phyloP scores from a whole-genome alignment of 257 asterid genomes.

The Craterostigma plantagineum region DNA sequence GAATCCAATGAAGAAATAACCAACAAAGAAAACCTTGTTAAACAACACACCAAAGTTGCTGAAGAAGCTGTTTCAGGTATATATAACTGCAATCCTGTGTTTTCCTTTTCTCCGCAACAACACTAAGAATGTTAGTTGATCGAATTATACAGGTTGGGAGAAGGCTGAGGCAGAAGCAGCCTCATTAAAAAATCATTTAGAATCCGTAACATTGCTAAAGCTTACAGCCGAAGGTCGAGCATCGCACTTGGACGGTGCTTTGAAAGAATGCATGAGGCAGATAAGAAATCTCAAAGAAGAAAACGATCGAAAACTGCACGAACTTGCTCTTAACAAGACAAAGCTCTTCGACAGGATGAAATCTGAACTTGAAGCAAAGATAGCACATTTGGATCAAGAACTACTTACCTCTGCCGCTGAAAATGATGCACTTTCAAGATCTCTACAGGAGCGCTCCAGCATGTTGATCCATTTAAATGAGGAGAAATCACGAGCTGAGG shows the following conservation, averaged over 20 bases:
- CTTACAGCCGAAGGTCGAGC: constrained; percentile 92
- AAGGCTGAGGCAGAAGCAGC: constrained; percentile 97
- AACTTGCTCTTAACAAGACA: constrained; percentile 41
- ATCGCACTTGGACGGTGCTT: constrained; percentile 82
- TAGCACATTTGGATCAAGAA: constrained; percentile 55
- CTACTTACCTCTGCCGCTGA: constrained; percentile 69
- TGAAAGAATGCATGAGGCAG: constrained; percentile 94
- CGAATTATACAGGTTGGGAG: constrained; percentile 72
- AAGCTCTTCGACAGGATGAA: constrained; percentile 70
- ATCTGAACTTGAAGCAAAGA: constrained; percentile 53
- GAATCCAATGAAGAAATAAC: constrained; percentile 59
- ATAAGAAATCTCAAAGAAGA: constrained; percentile 81
- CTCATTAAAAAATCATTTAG: constrained; percentile 64
- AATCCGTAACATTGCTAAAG: constrained; percentile 82
- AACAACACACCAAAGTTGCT: constrained; percentile 95
- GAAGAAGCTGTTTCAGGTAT: constrained; percentile 99
- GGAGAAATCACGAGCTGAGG: constrained; percentile 73
- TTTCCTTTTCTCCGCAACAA: constrained; percentile 1
- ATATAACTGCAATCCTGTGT: neutral
- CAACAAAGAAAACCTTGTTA: constrained; percentile 64
- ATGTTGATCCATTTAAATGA: constrained; percentile 65
- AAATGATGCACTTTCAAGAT: constrained; percentile 65
- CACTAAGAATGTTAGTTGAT: neutral
- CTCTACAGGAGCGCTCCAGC: constrained; percentile 86
- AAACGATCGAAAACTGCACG: constrained; percentile 58